A percentile compares a stretch with the other conserved stretches of the same genome.
Conservation (phyloP, 106 monocot species). For the Apostasia shenzhenica region DNA sequence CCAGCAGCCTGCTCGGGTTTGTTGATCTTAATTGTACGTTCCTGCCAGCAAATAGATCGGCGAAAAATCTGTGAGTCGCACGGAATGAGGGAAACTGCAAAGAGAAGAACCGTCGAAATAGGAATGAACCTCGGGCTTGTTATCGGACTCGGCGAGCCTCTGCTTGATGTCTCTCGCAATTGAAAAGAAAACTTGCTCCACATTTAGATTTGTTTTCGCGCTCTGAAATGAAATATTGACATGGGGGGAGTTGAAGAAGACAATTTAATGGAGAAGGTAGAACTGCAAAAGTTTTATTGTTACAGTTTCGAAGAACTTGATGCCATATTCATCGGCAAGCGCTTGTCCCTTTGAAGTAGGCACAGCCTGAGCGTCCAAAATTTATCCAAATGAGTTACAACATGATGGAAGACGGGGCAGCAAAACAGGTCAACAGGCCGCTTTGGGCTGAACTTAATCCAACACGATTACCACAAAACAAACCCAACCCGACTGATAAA, state of each 20-base stretch:
- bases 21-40: conserved; percentile 63
- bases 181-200: conserved; percentile 75
- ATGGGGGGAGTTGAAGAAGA: neutral
- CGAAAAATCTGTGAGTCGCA: neutral
- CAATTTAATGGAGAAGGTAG: neutral
- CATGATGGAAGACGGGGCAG: neutral
- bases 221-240: conserved; percentile 23
- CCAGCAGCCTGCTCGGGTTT: conserved; percentile 50
- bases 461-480: too few species aligned
- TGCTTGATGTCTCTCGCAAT: conserved; percentile 76
- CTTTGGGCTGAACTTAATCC: too few species aligned
- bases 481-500: too few species aligned
- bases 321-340: conserved; percentile 75
- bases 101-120: neutral
- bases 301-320: conserved; percentile 70
- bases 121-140: conserved; percentile 35
- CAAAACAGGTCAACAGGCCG: too few species aligned
- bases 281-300: neutral
- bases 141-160: conserved; percentile 58
- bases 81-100: neutral
- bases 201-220: conserved; percentile 68
- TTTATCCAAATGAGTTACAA: neutral
- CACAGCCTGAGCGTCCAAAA: conserved; percentile 33
- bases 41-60: conserved; percentile 22
- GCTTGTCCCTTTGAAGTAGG: conserved; percentile 66